A percentile compares a stretch with the other conserved stretches of the same genome.
These are phyloP conservation scores for Rhizophora mangle DNA, from an alignment of 345 rosid genomes.

Conservation along the genomic window DNA sequence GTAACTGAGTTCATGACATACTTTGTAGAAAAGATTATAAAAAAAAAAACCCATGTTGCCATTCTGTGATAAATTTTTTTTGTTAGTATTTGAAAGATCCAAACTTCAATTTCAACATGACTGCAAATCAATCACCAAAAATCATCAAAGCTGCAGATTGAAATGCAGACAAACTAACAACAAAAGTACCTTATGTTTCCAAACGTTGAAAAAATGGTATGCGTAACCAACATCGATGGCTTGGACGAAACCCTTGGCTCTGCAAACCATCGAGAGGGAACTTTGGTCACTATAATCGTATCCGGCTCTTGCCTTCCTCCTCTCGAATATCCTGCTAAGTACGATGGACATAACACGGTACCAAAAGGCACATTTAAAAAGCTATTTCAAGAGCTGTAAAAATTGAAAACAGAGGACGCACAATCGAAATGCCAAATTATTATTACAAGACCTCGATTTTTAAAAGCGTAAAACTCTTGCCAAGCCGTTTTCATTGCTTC, in stretches of 20 bases:
- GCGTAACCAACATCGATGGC: conserved; percentile 89
- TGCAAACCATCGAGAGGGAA: conserved; percentile 92
- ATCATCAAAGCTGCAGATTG: conserved; percentile 1
- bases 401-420: background rate
- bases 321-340: conserved; percentile 50
- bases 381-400: background rate
- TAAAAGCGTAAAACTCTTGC: conserved; percentile 70
- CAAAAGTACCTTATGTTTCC: conserved; percentile 72
- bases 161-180: background rate
- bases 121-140: background rate
- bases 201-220: conserved; percentile 74
- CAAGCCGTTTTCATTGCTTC: conserved; percentile 69
- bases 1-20: too few relatives aligned
- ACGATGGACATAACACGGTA: too few relatives aligned
- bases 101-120: background rate
- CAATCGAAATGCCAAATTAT: background rate
- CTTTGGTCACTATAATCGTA: conserved; percentile 65
- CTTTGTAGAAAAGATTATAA: too few relatives aligned
- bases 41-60: too few relatives aligned
- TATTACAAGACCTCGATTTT: conserved; percentile 37
- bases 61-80: too few relatives aligned
- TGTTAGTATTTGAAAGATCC: too few relatives aligned
- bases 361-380: background rate
- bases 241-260: conserved; percentile 93
- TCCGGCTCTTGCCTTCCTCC: conserved; percentile 70